Conservation (phyloP, 345 rosid genomes). For the Populus nigra region DNA sequence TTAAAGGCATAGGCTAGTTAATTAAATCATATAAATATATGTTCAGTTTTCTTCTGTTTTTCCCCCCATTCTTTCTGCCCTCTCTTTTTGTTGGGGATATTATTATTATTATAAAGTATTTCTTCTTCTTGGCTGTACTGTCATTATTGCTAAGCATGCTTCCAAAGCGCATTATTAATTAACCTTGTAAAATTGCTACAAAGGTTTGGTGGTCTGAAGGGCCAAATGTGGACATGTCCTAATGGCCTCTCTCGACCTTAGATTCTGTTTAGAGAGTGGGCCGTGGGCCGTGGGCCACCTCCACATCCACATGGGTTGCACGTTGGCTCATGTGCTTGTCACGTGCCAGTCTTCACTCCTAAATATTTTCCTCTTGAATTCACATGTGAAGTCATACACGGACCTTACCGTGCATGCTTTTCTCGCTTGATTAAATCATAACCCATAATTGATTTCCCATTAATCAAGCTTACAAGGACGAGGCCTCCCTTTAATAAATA, state of each 20-base stretch:
- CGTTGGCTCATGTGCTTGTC: constrained; percentile 41
- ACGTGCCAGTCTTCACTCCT: constrained; percentile 61
- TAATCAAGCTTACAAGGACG: neutral
- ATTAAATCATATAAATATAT: constrained; percentile 27
- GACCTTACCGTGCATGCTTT: neutral
- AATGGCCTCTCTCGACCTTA: constrained; percentile 20
- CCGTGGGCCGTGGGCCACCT: constrained; percentile 53
- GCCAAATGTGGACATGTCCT: constrained; percentile 29
- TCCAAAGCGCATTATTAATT: constrained; percentile 11
- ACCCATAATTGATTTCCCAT: neutral
- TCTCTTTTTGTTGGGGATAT: constrained; percentile 3
- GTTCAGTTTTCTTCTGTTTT: neutral
- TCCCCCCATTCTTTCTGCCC: neutral
- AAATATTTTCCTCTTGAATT: constrained; percentile 22
- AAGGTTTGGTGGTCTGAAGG: constrained; percentile 20
- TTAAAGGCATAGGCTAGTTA: constrained; percentile 36
- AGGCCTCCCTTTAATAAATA: neutral
- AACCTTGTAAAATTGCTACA: neutral
- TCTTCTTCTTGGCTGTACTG: neutral
- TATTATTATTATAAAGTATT: constrained; percentile 7
- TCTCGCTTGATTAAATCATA: neutral
- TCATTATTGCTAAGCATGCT: constrained; percentile 41
- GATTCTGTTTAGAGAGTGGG: constrained; percentile 36
- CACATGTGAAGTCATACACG: constrained; percentile 19
- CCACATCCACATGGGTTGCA: constrained; percentile 58